phyloP scores from a whole-genome alignment of 2,329 filamentous ascomycete genomes.

The Claviceps paspali region DNA sequence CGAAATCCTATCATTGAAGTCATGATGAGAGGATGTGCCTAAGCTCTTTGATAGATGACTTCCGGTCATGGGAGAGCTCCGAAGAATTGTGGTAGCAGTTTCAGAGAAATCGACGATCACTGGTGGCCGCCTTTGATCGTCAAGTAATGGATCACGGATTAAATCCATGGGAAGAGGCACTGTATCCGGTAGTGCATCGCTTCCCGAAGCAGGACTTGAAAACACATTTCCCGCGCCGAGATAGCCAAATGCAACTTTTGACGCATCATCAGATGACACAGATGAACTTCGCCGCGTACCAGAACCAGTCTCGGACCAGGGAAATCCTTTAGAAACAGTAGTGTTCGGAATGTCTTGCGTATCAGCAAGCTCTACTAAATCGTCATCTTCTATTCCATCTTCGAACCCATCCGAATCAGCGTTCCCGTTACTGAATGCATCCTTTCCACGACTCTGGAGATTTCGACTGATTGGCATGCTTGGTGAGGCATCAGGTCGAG shows the following conservation, averaged over 20 bases:
- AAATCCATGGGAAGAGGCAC: constrained; percentile 11
- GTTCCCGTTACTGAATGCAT: background rate
- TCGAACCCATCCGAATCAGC: constrained; percentile 9
- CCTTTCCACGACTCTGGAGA: background rate
- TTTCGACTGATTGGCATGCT: background rate
- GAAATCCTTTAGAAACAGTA: constrained; percentile 6
- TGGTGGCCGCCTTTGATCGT: background rate
- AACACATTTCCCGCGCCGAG: constrained; percentile 11
- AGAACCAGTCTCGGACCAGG: constrained; percentile 17
- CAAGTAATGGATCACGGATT: constrained; percentile 1
- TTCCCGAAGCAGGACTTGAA: constrained; percentile 14
- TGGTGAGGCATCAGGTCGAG: constrained; percentile 11
- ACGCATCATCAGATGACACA: constrained; percentile 6
- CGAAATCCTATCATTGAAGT: background rate
- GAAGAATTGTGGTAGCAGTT: constrained; percentile 18
- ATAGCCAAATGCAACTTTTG: constrained; percentile 12
- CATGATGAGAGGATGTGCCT: constrained; percentile 2
- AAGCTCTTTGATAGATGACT: constrained; percentile 4
- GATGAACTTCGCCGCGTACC: constrained; percentile 17
- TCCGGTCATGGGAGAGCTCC: constrained; percentile 15
- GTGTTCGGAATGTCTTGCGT: background rate
- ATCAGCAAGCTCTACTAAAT: constrained; percentile 9
- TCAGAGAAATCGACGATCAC: constrained; percentile 18
- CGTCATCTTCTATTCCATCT: constrained; percentile 12
- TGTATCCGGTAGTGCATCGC: constrained; percentile 16